phyloP scores from a whole-genome alignment of 345 rosid genomes.

The Ailanthus altissimus region DNA sequence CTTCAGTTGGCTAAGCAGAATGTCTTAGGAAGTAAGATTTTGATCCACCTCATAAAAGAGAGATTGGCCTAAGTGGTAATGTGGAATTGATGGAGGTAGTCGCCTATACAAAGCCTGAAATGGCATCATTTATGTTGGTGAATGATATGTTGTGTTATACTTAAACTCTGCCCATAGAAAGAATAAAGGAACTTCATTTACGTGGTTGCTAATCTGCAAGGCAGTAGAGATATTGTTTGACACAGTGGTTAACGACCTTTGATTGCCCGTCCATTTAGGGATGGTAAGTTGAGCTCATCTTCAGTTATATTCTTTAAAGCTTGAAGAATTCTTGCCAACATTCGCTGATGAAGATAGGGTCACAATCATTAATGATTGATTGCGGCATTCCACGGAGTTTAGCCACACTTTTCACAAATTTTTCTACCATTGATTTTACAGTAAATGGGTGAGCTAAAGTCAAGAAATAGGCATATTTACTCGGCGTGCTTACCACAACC shows the following conservation, averaged over 20 bases:
- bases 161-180: constrained; percentile 4
- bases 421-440: background rate
- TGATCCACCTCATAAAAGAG: background rate
- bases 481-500: background rate
- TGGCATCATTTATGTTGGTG: background rate
- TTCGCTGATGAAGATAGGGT: too few relatives aligned
- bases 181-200: background rate
- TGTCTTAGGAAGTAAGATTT: background rate
- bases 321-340: too few relatives aligned
- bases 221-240: too few relatives aligned
- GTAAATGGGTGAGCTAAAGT: background rate
- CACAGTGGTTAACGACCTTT: too few relatives aligned
- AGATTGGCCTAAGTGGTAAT: background rate
- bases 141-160: background rate
- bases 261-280: too few relatives aligned
- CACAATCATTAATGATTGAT: background rate
- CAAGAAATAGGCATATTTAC: constrained; percentile 10
- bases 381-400: background rate
- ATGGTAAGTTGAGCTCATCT: too few relatives aligned
- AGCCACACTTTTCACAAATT: background rate
- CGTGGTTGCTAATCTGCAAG: background rate
- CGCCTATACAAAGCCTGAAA: constrained; percentile 10
- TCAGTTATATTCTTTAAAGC: too few relatives aligned
- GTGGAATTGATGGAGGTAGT: background rate
- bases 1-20: background rate